phyloP scores from a whole-genome alignment of 306 rosid species.

The Quercus berberidifolia region DNA sequence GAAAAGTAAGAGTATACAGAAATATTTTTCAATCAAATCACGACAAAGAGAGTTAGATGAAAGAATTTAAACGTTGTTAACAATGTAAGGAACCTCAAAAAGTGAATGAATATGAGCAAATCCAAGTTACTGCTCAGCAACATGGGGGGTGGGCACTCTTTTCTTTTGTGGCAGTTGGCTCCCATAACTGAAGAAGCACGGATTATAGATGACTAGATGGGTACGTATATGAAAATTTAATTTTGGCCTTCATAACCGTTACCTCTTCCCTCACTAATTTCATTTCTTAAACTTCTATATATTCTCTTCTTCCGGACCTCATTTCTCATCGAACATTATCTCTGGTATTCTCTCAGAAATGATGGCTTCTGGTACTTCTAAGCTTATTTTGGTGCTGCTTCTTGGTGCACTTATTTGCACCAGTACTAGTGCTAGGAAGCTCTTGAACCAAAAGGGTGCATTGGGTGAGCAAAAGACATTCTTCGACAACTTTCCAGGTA shows the following conservation, averaged over 20 bases:
- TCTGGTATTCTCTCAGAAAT: not conserved
- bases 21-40: not conserved
- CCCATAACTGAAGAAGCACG: conserved; percentile 23
- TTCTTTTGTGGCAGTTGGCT: not conserved
- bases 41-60: not conserved
- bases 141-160: not conserved
- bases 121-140: not conserved
- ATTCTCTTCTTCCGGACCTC: not conserved
- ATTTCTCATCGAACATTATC: not conserved
- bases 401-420: conserved; percentile 18
- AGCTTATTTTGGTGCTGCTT: conserved; percentile 36
- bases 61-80: not conserved
- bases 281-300: conserved; percentile 1
- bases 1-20: no score
- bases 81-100: not conserved
- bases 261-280: not conserved
- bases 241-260: not conserved
- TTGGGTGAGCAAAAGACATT: conserved; percentile 18
- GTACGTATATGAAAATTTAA: not conserved
- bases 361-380: conserved; percentile 20
- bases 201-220: conserved; percentile 20
- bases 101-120: not conserved
- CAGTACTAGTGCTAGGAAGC: conserved; percentile 27
- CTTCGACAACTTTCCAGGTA: conserved; percentile 25
- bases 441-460: conserved; percentile 13